Conservation (phyloP, 2,329 filamentous ascomycete species). For the Epichloe baconii region DNA sequence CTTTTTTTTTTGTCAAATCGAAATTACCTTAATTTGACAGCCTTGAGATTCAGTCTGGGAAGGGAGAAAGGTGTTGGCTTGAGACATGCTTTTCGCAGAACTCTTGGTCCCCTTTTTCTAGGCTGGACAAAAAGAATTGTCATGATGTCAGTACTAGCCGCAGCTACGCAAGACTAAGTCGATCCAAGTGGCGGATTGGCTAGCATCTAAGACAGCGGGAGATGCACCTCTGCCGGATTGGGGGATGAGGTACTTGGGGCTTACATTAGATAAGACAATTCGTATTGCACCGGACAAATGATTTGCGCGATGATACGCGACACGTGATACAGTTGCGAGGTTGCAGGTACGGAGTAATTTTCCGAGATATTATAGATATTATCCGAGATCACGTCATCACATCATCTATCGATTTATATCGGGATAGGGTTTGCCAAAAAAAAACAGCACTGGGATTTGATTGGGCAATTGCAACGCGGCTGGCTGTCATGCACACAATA, state of each 20-base stretch:
- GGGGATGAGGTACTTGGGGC: not conserved
- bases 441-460: no score
- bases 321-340: no score
- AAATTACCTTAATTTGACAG: not conserved
- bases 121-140: not conserved
- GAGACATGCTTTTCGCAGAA: not conserved
- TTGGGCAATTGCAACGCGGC: not conserved
- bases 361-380: no score
- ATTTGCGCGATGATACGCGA: no score
- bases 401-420: no score
- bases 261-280: no score
- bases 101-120: not conserved
- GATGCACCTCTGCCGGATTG: not conserved
- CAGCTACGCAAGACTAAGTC: not conserved
- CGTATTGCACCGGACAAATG: no score
- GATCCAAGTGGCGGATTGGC: not conserved
- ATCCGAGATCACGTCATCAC: no score
- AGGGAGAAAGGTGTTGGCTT: not conserved
- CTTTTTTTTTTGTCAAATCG: not conserved
- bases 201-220: not conserved
- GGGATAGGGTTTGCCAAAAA: no score
- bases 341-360: no score
- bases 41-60: no score
- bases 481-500: not conserved
- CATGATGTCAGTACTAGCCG: constrained; percentile 6